Evolutionary conservation across 352 stramenopile species (phyloP).

Genomic region (Pythium apleroticum): DNA sequence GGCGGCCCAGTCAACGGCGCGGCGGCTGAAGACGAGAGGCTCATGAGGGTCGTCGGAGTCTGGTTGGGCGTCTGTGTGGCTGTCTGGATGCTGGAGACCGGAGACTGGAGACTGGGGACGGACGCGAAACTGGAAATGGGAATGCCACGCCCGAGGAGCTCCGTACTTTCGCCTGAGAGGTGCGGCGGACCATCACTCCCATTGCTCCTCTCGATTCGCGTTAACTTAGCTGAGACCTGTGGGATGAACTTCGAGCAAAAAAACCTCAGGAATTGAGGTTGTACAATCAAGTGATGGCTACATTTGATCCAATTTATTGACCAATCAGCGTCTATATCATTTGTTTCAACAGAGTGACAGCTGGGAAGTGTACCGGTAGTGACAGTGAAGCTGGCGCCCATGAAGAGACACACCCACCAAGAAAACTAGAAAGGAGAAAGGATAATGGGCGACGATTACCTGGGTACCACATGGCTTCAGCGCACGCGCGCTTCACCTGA

Average conservation of each 20-base stretch:
- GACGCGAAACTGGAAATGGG: constrained; percentile 9
- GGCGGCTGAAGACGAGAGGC: background rate
- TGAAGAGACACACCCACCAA: constrained; percentile 5
- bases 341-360: too few species aligned
- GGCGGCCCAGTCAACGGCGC: background rate
- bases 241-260: constrained; percentile 1
- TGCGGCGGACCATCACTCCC: constrained; percentile 9
- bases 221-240: constrained; percentile 5
- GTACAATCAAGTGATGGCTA: background rate
- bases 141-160: background rate
- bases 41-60: background rate
- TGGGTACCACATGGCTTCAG: constrained; percentile 7
- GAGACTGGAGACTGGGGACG: constrained; percentile 1
- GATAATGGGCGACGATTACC: constrained; percentile 20
- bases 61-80: background rate
- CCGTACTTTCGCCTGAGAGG: background rate
- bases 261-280: background rate
- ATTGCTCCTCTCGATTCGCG: background rate
- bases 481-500: background rate
- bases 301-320: constrained; percentile 3
- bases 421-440: background rate
- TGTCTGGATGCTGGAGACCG: background rate
- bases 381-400: background rate
- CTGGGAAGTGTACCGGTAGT: background rate
- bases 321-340: too few species aligned